phyloP scores from a whole-genome alignment of 176 grass and related monocot genomes.

The Aegilops longissima region DNA sequence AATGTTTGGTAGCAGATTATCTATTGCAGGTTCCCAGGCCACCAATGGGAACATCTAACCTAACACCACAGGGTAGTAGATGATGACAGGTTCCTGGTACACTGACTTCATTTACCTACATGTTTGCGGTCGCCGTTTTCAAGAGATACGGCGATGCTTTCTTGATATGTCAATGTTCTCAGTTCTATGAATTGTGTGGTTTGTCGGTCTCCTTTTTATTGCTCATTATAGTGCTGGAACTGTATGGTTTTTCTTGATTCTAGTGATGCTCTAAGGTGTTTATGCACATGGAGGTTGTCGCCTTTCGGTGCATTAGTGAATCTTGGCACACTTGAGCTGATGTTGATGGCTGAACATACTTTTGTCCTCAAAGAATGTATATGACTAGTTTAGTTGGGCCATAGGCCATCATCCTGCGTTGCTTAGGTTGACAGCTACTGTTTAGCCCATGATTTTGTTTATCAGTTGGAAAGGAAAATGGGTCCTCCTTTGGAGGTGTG shows the following conservation, averaged over 20 bases:
- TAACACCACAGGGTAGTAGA: conserved; percentile 34
- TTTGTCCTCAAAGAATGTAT: conserved; percentile 28
- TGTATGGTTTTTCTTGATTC: neutral
- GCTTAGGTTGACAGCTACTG: conserved; percentile 25
- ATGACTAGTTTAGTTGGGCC: conserved; percentile 1
- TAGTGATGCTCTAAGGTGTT: neutral
- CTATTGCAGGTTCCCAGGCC: conserved; percentile 16
- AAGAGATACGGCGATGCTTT: neutral
- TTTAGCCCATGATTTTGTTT: neutral
- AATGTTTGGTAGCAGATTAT: neutral
- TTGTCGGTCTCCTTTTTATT: neutral
- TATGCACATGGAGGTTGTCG: conserved; percentile 25
- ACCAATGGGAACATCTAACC: conserved; percentile 24
- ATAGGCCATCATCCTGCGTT: conserved; percentile 9
- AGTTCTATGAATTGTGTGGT: neutral
- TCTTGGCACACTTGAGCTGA: conserved; percentile 3
- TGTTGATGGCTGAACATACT: conserved; percentile 37
- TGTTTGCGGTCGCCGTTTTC: neutral
- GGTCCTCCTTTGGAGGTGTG: conserved; percentile 15
- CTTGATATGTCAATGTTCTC: neutral
- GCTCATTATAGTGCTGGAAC: neutral
- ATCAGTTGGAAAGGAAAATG: neutral
- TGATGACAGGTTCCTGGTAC: conserved; percentile 25
- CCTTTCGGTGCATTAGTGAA: conserved; percentile 3
- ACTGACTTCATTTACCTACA: conserved; percentile 17